Evolutionary conservation across 441 rosid genomes (phyloP), one percentile per base, ranked within the genome.

Genomic region (Aquilaria agallochum): DNA sequence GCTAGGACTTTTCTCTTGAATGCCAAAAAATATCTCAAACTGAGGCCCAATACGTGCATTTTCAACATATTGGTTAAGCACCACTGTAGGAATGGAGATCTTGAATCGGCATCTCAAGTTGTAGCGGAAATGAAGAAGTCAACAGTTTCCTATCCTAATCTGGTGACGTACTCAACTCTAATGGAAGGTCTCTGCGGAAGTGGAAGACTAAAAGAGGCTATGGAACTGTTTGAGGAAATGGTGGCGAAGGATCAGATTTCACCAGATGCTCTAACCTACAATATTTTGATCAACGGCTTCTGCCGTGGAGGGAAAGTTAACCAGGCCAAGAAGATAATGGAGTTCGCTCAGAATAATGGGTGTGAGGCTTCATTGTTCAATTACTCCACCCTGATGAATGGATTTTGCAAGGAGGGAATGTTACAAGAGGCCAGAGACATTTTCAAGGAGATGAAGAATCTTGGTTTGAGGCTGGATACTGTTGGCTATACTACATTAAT

Each of bases 21-120:
- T 65, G 72, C 72, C 20, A 82, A 74, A 59, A 72, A 67, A 33
- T 56, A 56, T 68, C 72, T 83, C 33, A 80, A 62, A 8, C 57
- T 90, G 83, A 73, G 67, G 63, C 97, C 92, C 46, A 93, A 90
- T 65, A 82, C 90, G 7, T 93, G 97, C 72, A 90, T 87, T 73
- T 90, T 88, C 75, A 90, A 88, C 71, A 90, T 93, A 63, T 64
- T 88, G 50, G 81, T 93, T 34, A 90, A 90, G 81, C 77, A 84
- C 60, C 97, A 88, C 42, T 87, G 98, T 73, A 85, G 74, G 74
- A 77, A 68, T 32, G 83, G 87, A 14, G 80, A 83, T 73, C 42
- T 83, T 4, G 81, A 77, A 32, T 90, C 87, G 54, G 97, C 95
- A 2, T 73, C 78, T 67, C 71, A 72, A 52, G 91, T 94, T 58